Base-by-base conservation (phyloP, 768 basidiomycete genomes). In the Mycena maculata region DNA sequence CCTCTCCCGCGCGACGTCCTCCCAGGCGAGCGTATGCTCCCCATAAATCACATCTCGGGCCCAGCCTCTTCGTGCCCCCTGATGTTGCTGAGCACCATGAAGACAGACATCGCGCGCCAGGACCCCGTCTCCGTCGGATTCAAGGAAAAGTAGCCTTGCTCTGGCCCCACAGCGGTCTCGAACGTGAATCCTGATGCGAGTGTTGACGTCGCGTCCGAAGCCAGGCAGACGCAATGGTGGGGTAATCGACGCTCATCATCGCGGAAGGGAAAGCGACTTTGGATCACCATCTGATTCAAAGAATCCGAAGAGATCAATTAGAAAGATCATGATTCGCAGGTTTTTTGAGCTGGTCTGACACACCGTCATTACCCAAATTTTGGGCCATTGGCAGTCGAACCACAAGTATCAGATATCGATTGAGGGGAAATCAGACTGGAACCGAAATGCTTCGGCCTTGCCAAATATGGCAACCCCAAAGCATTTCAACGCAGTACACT, bases 31-130 rank as follows among this genome's bases (percentile, higher is more conserved):
- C 25, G 73, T 74, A 63, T 80, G 71, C 62, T 64, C 73, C 38
- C 78, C 78, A 73, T 75, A 79, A 73, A 61, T 1, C 65, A 52
- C 9, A 42, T 48, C 42, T 76, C 71, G 15, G 69, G 74, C 64
- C 71, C 75, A 57, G n/a, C 30, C 59, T 77, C 72, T 71, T 76
- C 71, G 25, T 76, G 70, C 4, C 78, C 78, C n/a, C 67, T 69
- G 30, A 79, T 59, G 42, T 77, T 74, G 33, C 8, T 13, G 33
- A 77, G 61, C 22, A 58, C 70, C 50, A 71, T 75, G 23, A 72
- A 65, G 8, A 1, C 79, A 71, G 2, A 74, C 60, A 73, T 48
- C 12, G 75, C 76, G 18, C 68, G 70, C 74, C 73, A 78, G 2
- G 47, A 36, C 0, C 72, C 76, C 15, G 57, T 47, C 5, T 27